phyloP scores from a whole-genome alignment of 2,329 filamentous ascomycete genomes.

The Anthostomella pinea region DNA sequence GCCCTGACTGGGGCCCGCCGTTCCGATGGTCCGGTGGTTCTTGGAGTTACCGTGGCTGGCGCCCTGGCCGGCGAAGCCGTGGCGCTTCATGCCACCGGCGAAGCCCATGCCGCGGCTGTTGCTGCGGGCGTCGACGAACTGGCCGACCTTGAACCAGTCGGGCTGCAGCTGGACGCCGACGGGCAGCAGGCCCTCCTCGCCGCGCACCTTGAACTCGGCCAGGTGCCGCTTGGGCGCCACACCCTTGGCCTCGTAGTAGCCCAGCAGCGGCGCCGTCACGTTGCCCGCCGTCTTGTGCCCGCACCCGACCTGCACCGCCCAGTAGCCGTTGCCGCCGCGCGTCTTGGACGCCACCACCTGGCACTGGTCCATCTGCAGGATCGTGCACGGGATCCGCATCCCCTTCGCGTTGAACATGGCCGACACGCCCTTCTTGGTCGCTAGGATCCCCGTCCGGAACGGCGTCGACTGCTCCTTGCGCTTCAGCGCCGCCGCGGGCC shows the following conservation, averaged over 20 bases:
- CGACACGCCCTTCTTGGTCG: conserved; percentile 94
- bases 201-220: conserved; percentile 82
- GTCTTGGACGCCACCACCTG: conserved; percentile 90
- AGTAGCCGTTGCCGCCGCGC: conserved; percentile 78
- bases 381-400: conserved; percentile 78
- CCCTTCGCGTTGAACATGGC: conserved; percentile 79
- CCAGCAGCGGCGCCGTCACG: conserved; percentile 77
- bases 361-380: conserved; percentile 89
- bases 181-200: conserved; percentile 67
- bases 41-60: conserved; percentile 94
- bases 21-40: conserved; percentile 90
- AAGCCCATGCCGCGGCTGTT: conserved; percentile 88
- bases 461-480: conserved; percentile 59
- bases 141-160: conserved; percentile 88
- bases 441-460: conserved; percentile 76
- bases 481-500: conserved; percentile 59
- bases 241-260: conserved; percentile 80
- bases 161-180: conserved; percentile 75
- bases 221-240: conserved; percentile 82
- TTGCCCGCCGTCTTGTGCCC: conserved; percentile 73
- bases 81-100: conserved; percentile 95
- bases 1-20: conserved; percentile 84
- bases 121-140: conserved; percentile 82
- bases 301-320: conserved; percentile 83
- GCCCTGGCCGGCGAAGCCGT: conserved; percentile 84